A percentile compares a stretch with the other conserved stretches of the same genome.
phyloP scores from a whole-genome alignment of 257 asterid species.

The Paulownia fortunei region DNA sequence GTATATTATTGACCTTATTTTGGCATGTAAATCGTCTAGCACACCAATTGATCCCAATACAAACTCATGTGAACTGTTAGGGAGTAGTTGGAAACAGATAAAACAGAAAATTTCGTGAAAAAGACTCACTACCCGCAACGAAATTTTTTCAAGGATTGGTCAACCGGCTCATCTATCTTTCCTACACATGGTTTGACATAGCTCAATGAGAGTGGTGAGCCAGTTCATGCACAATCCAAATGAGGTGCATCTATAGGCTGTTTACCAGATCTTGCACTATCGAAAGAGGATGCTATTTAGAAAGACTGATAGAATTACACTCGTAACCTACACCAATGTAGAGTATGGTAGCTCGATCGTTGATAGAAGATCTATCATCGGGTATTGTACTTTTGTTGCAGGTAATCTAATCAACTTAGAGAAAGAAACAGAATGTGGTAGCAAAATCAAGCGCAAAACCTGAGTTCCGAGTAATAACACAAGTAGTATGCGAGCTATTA shows the following conservation, averaged over 20 bases:
- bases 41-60: no score
- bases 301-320: background rate
- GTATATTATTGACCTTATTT: no score
- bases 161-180: background rate
- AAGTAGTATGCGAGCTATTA: no score
- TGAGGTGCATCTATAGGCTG: background rate
- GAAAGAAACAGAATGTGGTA: background rate
- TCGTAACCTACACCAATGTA: background rate
- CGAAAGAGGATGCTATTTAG: background rate
- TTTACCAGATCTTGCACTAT: no score
- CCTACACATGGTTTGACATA: background rate
- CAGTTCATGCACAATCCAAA: background rate
- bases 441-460: no score
- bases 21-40: no score
- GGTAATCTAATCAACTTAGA: background rate
- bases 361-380: background rate
- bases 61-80: no score
- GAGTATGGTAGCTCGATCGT: background rate
- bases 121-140: no score
- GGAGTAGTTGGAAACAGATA: no score
- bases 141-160: background rate
- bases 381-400: background rate
- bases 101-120: no score
- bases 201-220: background rate
- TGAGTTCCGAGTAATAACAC: no score